Evolutionary conservation across 164 flowering plant genomes (phyloP), one percentile per base, ranked within the genome.

Genomic region (Piper betle): DNA sequence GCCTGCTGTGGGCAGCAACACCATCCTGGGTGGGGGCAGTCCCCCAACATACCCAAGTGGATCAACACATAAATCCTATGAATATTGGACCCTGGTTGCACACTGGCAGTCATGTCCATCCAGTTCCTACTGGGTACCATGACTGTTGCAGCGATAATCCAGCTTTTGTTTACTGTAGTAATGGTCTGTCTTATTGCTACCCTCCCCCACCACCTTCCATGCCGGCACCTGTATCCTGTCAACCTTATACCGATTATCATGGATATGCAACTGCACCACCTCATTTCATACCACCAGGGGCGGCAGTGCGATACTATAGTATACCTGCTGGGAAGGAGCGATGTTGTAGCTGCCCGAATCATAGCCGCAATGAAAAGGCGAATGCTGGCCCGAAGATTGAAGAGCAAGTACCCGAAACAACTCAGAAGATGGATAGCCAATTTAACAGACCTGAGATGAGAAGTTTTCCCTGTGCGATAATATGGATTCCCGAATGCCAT

Each of bases 321-420:
- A 78, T 81, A 69, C 62, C 53, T 33, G 60, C 54, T 19, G 55
- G 64, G 0, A 43, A 53, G 41, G 42, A 59, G 58, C 78, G 75
- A 33, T 83, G 83, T 52, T 78, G 86, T 73, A 85, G 78, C 4
- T 82, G 82, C 60, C 81, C 81, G 16, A 78, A 78, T 65, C 82
- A 82, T 54, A 5, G 7, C 1, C 61, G 46, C 40, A 54, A 72
- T 55, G 46, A 15, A 53, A 74, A 64, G 46, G 67, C 54, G 39
- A 76, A 67, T 18, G 72, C 37, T 7, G 59, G 60, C 37, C 64
- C 77, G 57, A 79, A 64, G 64, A 78, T 79, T 59, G 87, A 82
- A 63, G 93, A 82, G 59, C 70, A 70, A 60, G 79, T 70, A 53
- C 77, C 76, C 7, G 79, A 83, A 4, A 50, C 15, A 25, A 73